These are phyloP conservation scores for Phymatotrichopsis omnivora DNA, from an alignment of 2,329 filamentous ascomycete species.

Conservation along the genomic window DNA sequence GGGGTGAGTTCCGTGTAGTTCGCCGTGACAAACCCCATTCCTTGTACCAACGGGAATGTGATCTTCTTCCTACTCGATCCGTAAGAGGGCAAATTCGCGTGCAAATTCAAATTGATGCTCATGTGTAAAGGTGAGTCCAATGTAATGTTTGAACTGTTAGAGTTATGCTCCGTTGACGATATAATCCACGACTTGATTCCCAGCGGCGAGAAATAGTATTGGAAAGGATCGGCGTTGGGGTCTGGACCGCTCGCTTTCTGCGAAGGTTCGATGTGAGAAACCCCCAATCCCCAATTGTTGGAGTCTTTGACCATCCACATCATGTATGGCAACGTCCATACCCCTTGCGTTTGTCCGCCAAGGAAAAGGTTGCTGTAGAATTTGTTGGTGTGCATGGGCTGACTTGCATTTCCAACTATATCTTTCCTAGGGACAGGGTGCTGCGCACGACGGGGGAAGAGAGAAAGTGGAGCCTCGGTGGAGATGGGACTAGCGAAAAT, in stretches of 20 bases:
- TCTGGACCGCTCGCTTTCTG: conserved; percentile 54
- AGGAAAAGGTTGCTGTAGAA: conserved; percentile 76
- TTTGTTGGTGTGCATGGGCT: conserved; percentile 60
- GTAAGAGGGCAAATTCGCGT: conserved; percentile 42
- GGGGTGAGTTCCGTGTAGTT: conserved; percentile 62
- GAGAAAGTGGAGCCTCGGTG: conserved; percentile 42
- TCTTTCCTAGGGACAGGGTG: conserved; percentile 50
- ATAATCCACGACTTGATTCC: conserved; percentile 72
- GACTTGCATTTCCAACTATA: conserved; percentile 36
- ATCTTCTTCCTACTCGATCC: conserved; percentile 45
- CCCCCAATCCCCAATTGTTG: conserved; percentile 63
- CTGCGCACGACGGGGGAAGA: conserved; percentile 42
- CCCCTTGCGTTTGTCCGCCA: conserved; percentile 55
- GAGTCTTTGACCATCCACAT: conserved; percentile 58
- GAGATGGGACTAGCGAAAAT: conserved; percentile 50
- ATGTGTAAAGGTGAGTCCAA: conserved; percentile 47
- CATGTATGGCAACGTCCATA: conserved; percentile 68
- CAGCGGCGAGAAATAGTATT: conserved; percentile 71
- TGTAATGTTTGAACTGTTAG: conserved; percentile 45
- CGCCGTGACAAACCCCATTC: conserved; percentile 77
- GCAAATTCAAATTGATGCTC: conserved; percentile 59
- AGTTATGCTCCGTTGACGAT: conserved; percentile 63
- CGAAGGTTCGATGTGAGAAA: conserved; percentile 60
- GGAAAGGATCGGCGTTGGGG: conserved; percentile 46
- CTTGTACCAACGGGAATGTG: conserved; percentile 75